These are phyloP conservation scores for Paraphoma sp. DNA, from an alignment of 2,329 filamentous ascomycete genomes.

Conservation along the genomic window DNA sequence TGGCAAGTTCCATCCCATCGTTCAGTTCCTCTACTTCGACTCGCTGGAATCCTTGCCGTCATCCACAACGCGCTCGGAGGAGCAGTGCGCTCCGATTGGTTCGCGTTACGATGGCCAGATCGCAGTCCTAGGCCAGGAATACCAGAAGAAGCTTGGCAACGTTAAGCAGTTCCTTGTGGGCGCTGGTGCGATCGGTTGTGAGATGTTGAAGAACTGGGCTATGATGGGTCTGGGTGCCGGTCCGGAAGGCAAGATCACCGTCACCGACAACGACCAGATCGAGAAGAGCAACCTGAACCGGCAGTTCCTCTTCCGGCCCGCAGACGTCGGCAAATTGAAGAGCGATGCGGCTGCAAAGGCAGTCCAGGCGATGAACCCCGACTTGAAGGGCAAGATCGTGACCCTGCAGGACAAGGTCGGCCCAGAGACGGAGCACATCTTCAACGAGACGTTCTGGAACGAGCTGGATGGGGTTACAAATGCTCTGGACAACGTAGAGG, in stretches of 20 bases:
- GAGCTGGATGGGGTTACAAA: slow-evolving; percentile 91
- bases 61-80: slow-evolving; percentile 76
- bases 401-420: slow-evolving; percentile 90
- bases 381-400: slow-evolving; percentile 83
- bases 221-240: slow-evolving; percentile 96
- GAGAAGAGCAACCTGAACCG: slow-evolving; percentile 99
- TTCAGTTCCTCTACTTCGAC: slow-evolving; percentile 97
- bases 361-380: slow-evolving; percentile 95
- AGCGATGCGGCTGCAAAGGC: slow-evolving; percentile 90
- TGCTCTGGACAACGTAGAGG: slow-evolving; percentile 96
- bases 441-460: slow-evolving; percentile 93
- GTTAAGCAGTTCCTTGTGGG: slow-evolving; percentile 93
- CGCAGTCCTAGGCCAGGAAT: slow-evolving; percentile 91
- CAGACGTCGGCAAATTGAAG: slow-evolving; percentile 95
- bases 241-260: slow-evolving; percentile 83
- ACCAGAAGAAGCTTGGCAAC: slow-evolving; percentile 91
- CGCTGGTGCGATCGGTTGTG: slow-evolving; percentile 95
- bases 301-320: slow-evolving; percentile 92
- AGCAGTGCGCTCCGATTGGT: slow-evolving; percentile 83
- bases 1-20: slow-evolving; percentile 95
- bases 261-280: slow-evolving; percentile 98
- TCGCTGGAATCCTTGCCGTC: slow-evolving; percentile 93
- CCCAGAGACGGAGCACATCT: slow-evolving; percentile 88
- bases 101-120: slow-evolving; percentile 97
- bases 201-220: slow-evolving; percentile 99